These are phyloP conservation scores for Penicillium flavigenum DNA, from an alignment of 495 filamentous ascomycete genomes.

Conservation along the genomic window DNA sequence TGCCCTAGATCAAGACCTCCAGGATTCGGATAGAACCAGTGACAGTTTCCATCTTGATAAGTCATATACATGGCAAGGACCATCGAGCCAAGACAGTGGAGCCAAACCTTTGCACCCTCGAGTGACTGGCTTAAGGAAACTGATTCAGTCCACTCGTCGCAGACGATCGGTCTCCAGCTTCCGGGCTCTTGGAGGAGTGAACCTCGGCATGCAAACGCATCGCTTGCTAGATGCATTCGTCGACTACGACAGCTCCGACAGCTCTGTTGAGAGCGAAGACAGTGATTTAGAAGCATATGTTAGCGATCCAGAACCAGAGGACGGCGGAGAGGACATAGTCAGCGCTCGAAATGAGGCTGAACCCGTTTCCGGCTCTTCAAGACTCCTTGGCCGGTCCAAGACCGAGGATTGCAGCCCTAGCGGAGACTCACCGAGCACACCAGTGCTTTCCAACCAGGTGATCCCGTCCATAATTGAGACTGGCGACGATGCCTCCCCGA, in stretches of 20 bases:
- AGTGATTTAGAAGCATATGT: conserved; percentile 43
- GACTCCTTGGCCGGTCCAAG: conserved; percentile 20
- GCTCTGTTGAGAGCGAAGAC: conserved; percentile 50
- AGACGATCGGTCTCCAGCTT: conserved; percentile 66
- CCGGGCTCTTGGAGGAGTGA: conserved; percentile 59
- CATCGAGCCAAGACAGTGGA: conserved; percentile 55
- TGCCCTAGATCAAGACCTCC: conserved; percentile 30
- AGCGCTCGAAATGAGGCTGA: conserved; percentile 20
- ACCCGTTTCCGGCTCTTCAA: conserved; percentile 9
- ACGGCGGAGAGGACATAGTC: conserved; percentile 25
- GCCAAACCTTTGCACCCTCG: conserved; percentile 37
- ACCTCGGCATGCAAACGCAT: conserved; percentile 75
- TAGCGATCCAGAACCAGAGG: conserved; percentile 29
- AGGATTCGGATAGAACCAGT: conserved; percentile 17
- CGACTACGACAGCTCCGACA: conserved; percentile 48
- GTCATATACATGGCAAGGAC: conserved; percentile 50
- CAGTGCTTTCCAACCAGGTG: conserved; percentile 12
- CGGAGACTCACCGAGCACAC: conserved; percentile 17
- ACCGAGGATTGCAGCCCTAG: conserved; percentile 24
- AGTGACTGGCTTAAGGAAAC: conserved; percentile 50
- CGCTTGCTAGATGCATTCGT: conserved; percentile 65
- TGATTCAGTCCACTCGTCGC: conserved; percentile 50
- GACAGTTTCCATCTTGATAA: conserved; percentile 27
- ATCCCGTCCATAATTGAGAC: conserved; percentile 51
- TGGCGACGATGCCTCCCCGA: conserved; percentile 45